Base-by-base conservation (phyloP, 768 basidiomycete genomes). In the Guyanaporus albipodus region DNA sequence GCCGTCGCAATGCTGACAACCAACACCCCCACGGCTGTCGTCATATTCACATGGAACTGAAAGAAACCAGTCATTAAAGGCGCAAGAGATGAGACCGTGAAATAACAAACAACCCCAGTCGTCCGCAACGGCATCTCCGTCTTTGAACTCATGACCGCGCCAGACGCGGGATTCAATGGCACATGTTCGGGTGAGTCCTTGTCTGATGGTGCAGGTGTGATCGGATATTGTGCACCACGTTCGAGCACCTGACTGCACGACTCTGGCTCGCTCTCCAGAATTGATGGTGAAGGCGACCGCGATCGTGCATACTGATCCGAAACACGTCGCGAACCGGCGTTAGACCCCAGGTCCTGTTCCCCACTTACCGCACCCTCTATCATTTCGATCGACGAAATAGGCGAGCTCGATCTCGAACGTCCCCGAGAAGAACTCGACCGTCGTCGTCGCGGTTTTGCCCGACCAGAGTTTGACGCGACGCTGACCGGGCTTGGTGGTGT, bases 401-500 rank as follows among this genome's bases (percentile, higher is more conserved):
- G 63, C 0, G 64, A 70, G 39, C 60, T 60, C 11, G 67, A 70
- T 39, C 61, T 65, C 50, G 66, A 70, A 42, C 61, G 72, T 49
- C 57, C 72, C 40, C 62, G 68, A 7, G 70, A 67, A 3, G 72
- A 66, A 44, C 76, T 70, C 46, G 72, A 66, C 31, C 75, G 64
- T 35, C 78, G 66, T n/a, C 75, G 62, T 40, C 74, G 68, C 52
- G 65, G 52, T 36, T 62, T 69, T 19, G 67, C 68, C 12, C 64
- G 66, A 15, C 64, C 61, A 2, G 83, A 82, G 59, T 87, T 85
- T 8, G 81, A 76, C 4, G 79, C 80, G 18, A 84, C 71, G 52
- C 83, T 85, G 14, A 86, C 72, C 10, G 87, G 87, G 62, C 84
- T 87, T 0, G 86, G 86, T 1, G 87, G 87, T 0, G 85, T 86